phyloP scores from a whole-genome alignment of 108 stramenopile species.

The Chaetoceros tenuissimus region DNA sequence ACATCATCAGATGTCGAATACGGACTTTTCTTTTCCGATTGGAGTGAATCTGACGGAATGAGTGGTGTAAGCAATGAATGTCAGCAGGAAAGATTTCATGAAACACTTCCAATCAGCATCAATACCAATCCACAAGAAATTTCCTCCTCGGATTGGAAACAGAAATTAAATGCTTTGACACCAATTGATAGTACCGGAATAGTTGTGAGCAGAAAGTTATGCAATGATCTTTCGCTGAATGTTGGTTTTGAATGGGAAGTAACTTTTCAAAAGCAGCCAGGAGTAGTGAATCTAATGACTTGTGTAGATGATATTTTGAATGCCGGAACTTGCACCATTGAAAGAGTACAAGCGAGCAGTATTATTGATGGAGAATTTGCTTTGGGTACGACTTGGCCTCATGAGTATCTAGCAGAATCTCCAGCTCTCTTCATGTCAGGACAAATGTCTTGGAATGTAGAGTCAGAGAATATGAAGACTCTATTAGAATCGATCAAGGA shows the following conservation, averaged over 20 bases:
- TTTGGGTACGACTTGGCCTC: conserved; percentile 41
- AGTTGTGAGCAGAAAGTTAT: conserved; percentile 20
- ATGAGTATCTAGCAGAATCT: conserved; percentile 38
- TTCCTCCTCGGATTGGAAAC: conserved; percentile 28
- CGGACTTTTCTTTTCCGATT: conserved; percentile 66
- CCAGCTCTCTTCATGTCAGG: conserved; percentile 18
- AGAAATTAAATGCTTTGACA: conserved; percentile 30
- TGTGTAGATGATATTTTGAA: conserved; percentile 14
- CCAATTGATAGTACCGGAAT: conserved; percentile 33
- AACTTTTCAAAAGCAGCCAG: conserved; percentile 40
- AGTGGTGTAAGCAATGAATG: conserved; percentile 52
- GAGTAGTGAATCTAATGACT: conserved; percentile 30
- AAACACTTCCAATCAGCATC: conserved; percentile 30
- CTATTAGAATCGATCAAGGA: conserved; percentile 25
- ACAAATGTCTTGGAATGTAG: conserved; percentile 29
- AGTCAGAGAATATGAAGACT: conserved; percentile 16
- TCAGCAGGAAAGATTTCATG: conserved; percentile 14
- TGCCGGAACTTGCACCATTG: conserved; percentile 16
- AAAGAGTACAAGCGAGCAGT: conserved; percentile 32
- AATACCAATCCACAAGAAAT: conserved; percentile 9
- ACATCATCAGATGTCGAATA: conserved; percentile 48
- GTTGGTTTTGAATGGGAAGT: conserved; percentile 42
- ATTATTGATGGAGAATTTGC: conserved; percentile 31
- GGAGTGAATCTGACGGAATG: conserved; percentile 28
- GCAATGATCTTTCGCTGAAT: conserved; percentile 13